Conservation (phyloP, 2,329 filamentous ascomycete genomes). For the Didymella arachidicola region DNA sequence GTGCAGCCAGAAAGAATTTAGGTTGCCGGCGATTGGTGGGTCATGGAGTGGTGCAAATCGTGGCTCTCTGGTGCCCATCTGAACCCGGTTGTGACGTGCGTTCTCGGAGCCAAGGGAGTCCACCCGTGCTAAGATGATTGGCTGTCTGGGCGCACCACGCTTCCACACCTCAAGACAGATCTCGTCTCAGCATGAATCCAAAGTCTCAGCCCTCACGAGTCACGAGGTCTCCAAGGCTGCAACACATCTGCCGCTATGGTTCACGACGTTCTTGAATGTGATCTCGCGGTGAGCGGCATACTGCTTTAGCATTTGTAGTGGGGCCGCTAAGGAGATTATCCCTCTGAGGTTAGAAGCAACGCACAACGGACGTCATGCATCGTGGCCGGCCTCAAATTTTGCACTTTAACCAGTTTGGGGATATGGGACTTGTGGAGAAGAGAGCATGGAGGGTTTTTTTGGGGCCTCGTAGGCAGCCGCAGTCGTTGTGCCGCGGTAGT, state of each 20-base stretch:
- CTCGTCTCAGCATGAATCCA: not conserved
- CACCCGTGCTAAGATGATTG: slow-evolving; percentile 19
- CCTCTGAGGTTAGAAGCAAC: slow-evolving; percentile 17
- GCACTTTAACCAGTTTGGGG: not conserved
- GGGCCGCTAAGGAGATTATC: slow-evolving; percentile 14
- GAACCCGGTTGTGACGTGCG: slow-evolving; percentile 16
- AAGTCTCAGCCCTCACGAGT: not conserved
- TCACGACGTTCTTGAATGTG: slow-evolving; percentile 1
- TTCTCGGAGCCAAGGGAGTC: slow-evolving; percentile 12
- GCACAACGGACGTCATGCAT: slow-evolving; percentile 21
- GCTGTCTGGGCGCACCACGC: slow-evolving; percentile 5
- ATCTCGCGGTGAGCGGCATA: slow-evolving; percentile 7
- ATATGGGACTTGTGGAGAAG: not conserved
- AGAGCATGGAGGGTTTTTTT: not conserved
- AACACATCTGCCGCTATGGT: slow-evolving; percentile 4
- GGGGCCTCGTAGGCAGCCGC: not conserved
- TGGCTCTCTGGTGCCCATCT: slow-evolving; percentile 14
- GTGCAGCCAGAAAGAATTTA: slow-evolving; percentile 17
- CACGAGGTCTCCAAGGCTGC: not conserved
- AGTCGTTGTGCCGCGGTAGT: not conserved
- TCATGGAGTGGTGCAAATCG: slow-evolving; percentile 12
- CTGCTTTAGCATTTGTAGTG: slow-evolving; percentile 1
- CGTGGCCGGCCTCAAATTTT: slow-evolving; percentile 16
- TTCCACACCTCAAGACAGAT: slow-evolving; percentile 9
- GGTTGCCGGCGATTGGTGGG: slow-evolving; percentile 16